These are phyloP conservation scores for Tulasnella sp. DNA, from an alignment of 768 basidiomycete genomes.

Conservation along the genomic window DNA sequence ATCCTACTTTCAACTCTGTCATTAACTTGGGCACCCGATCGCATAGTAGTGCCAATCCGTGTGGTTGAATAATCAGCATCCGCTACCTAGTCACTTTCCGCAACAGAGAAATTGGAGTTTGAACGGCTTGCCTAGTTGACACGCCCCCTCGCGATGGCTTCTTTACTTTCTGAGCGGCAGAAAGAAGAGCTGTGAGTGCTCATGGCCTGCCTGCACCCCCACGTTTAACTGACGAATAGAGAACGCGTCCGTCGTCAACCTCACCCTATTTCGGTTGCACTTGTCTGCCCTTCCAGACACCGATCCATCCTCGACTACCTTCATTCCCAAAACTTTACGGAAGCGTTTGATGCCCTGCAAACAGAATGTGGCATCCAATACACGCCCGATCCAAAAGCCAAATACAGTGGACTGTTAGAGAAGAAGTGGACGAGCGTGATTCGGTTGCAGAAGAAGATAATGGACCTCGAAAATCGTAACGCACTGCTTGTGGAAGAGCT, in stretches of 20 bases:
- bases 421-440: slow-evolving; percentile 99
- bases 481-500: slow-evolving; percentile 70
- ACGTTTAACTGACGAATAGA: not conserved
- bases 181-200: slow-evolving; percentile 19
- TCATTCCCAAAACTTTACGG: slow-evolving; percentile 22
- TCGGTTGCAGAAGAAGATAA: slow-evolving; percentile 94
- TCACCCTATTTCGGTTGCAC: not conserved
- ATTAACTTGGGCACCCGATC: no score
- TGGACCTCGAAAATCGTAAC: slow-evolving; percentile 80
- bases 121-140: slow-evolving; percentile 5
- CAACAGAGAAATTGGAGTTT: not conserved
- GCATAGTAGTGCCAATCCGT: no score
- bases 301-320: slow-evolving; percentile 30
- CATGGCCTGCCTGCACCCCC: not conserved
- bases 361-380: slow-evolving; percentile 39
- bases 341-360: slow-evolving; percentile 21
- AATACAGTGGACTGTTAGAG: slow-evolving; percentile 76
- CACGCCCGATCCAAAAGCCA: slow-evolving; percentile 73
- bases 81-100: not conserved
- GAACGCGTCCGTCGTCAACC: not conserved
- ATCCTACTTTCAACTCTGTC: no score
- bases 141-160: slow-evolving; percentile 13
- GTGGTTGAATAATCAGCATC: no score
- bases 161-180: slow-evolving; percentile 18
- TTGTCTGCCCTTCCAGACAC: slow-evolving; percentile 20